Evolutionary conservation across 2,329 filamentous ascomycete species (phyloP).

Genomic region (Trichoderma sp.): DNA sequence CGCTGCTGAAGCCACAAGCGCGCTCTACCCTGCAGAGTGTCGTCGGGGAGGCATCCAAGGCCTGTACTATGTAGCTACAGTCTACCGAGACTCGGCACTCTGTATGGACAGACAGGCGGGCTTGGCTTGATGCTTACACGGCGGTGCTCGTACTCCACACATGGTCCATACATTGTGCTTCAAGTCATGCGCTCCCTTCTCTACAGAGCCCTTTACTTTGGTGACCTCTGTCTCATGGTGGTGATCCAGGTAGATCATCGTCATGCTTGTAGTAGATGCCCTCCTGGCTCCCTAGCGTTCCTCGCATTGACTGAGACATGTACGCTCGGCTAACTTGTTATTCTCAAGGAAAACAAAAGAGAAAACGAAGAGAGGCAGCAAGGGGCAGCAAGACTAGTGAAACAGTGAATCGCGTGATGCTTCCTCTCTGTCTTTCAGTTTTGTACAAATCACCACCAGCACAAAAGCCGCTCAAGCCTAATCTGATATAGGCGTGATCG

Average conservation of each 20-base stretch:
- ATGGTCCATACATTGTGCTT: background rate
- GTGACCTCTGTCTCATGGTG: background rate
- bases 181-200: background rate
- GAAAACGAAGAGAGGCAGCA: background rate
- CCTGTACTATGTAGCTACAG: background rate
- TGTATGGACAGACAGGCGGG: background rate
- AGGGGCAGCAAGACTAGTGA: background rate
- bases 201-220: background rate
- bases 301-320: background rate
- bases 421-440: background rate
- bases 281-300: background rate
- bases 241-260: background rate
- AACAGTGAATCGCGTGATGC: conserved; percentile 13
- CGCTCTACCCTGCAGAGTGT: background rate
- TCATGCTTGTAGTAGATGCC: background rate
- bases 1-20: background rate
- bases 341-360: background rate
- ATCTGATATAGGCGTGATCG: background rate
- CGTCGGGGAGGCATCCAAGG: background rate
- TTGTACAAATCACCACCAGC: background rate
- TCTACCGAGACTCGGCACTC: background rate
- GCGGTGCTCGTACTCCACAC: background rate
- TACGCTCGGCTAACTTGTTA: background rate
- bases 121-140: background rate
- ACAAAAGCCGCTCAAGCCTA: background rate